Evolutionary conservation across 139 green algal species (phyloP).

Genomic region (Nannochloris sp.): DNA sequence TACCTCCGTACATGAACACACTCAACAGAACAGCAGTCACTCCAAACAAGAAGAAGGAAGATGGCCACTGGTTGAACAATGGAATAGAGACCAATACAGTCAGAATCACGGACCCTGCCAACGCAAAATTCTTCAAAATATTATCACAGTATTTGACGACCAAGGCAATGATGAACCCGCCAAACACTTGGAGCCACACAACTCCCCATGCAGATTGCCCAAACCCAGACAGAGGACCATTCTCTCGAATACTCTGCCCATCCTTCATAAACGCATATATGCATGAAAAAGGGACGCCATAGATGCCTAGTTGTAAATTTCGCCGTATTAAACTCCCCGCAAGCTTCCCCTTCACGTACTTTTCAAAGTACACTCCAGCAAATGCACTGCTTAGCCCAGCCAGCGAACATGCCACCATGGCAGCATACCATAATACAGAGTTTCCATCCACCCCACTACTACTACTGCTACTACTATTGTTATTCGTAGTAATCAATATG

Average conservation of each 20-base stretch:
- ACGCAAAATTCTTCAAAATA: constrained; percentile 54
- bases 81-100: constrained; percentile 46
- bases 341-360: constrained; percentile 43
- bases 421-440: constrained; percentile 17
- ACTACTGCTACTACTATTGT: not conserved
- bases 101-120: constrained; percentile 47
- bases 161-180: constrained; percentile 45
- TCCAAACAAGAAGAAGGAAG: constrained; percentile 35
- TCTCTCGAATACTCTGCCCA: constrained; percentile 10
- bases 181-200: constrained; percentile 34
- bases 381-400: constrained; percentile 45
- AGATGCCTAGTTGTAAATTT: constrained; percentile 47
- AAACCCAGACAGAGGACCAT: constrained; percentile 36
- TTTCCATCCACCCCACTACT: not conserved
- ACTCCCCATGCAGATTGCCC: constrained; percentile 29
- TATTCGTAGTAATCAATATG: constrained; percentile 43
- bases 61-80: constrained; percentile 49
- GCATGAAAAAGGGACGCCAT: constrained; percentile 31
- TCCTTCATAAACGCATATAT: constrained; percentile 20
- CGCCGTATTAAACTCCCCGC: constrained; percentile 34
- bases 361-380: constrained; percentile 25
- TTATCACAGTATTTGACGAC: constrained; percentile 56
- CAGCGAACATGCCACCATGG: constrained; percentile 35
- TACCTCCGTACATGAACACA: constrained; percentile 42
- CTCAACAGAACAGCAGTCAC: constrained; percentile 31